Percentiles rank a stretch among this genome's conserved stretches.
These are phyloP conservation scores for Yueomyces sinensis DNA, from an alignment of 805 yeast genomes.

Conservation along the genomic window DNA sequence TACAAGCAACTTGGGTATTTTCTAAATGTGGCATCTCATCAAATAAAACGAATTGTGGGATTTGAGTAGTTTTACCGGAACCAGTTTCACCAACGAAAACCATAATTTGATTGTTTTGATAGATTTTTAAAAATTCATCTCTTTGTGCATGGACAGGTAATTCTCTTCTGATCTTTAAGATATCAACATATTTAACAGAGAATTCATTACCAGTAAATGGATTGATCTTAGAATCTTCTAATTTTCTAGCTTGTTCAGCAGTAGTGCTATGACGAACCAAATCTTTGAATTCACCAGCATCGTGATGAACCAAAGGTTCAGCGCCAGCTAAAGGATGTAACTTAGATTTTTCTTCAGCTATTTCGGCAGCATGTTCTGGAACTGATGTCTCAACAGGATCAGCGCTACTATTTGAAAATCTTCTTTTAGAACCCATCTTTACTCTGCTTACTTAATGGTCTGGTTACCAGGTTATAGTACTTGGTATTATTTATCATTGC, in stretches of 20 bases:
- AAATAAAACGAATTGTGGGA: constrained; percentile 83
- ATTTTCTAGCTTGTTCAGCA: constrained; percentile 41
- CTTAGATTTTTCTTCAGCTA: constrained; percentile 41
- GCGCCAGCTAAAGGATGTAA: constrained; percentile 34
- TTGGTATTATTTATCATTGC: too few species aligned
- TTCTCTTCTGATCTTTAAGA: constrained; percentile 66
- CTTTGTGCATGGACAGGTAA: constrained; percentile 92
- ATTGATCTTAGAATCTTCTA: constrained; percentile 49
- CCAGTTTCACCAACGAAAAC: constrained; percentile 99
- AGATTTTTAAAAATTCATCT: constrained; percentile 71
- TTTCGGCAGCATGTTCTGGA: constrained; percentile 56
- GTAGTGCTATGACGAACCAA: constrained; percentile 52
- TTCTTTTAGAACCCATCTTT: constrained; percentile 24
- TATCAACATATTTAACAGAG: constrained; percentile 58
- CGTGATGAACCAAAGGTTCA: constrained; percentile 37
- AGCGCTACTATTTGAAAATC: constrained; percentile 13
- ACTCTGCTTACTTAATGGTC: too few species aligned
- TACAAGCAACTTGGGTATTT: constrained; percentile 86
- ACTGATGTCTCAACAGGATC: constrained; percentile 34
- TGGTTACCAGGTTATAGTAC: too few species aligned
- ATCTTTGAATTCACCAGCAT: constrained; percentile 50
- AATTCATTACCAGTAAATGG: constrained; percentile 68
- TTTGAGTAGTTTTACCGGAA: constrained; percentile 97
- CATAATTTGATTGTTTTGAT: constrained; percentile 84
- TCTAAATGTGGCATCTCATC: constrained; percentile 85